Percentiles rank a stretch among this genome's conserved stretches.
Evolutionary conservation across 2,329 filamentous ascomycete species (phyloP).

Genomic region (Neonectria hederae): DNA sequence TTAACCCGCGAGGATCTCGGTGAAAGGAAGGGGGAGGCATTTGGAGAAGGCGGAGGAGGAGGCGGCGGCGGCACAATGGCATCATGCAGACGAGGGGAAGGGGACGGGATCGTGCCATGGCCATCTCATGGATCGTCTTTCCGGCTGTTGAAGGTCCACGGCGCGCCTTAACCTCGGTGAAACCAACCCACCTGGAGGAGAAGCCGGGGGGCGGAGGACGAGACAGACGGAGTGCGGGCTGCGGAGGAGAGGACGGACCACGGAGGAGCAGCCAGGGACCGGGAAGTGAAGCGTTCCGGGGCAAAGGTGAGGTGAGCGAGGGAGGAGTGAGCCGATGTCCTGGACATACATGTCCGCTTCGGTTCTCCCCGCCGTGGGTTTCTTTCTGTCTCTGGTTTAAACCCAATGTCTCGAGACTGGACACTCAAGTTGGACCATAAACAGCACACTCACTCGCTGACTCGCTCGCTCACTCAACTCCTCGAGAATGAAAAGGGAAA

Average conservation of each 20-base stretch:
- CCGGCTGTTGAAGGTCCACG: constrained; percentile 5
- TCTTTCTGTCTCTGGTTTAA: neutral
- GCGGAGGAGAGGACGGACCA: constrained; percentile 1
- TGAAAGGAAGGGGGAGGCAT: constrained; percentile 16
- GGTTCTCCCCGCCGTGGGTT: neutral
- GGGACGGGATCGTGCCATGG: constrained; percentile 27
- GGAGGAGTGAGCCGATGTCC: constrained; percentile 16
- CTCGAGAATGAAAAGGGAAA: neutral
- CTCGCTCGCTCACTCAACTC: neutral
- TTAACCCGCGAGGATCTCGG: constrained; percentile 12
- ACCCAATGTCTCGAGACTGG: neutral
- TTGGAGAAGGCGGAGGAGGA: constrained; percentile 13
- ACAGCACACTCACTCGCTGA: neutral
- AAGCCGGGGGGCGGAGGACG: constrained; percentile 3
- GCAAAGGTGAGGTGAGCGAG: constrained; percentile 16
- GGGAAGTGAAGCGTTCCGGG: constrained; percentile 11
- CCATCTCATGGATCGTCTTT: neutral
- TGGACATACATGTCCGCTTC: constrained; percentile 24
- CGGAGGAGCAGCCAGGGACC: constrained; percentile 22
- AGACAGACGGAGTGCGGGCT: too few species aligned
- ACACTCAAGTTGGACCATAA: neutral
- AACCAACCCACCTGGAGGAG: constrained; percentile 24
- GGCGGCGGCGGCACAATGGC: constrained; percentile 24
- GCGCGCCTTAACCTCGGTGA: constrained; percentile 39
- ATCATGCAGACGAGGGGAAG: constrained; percentile 28